phyloP scores from a whole-genome alignment of 2,329 filamentous ascomycete species.

The Cladobotryum mycophilum region DNA sequence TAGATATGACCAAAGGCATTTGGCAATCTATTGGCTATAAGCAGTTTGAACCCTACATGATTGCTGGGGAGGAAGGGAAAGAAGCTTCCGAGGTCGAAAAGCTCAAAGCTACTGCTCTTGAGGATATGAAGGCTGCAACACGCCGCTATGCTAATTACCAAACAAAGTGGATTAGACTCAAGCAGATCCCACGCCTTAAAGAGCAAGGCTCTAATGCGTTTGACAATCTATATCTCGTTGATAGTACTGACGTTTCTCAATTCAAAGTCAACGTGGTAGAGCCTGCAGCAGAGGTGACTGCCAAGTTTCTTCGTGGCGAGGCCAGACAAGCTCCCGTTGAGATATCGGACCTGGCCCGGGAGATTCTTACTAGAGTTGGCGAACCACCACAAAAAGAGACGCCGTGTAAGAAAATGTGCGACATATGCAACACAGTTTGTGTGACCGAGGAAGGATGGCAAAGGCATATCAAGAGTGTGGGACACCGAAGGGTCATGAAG shows the following conservation, averaged over 20 bases:
- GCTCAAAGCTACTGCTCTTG: conserved; percentile 55
- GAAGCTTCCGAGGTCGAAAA: conserved; percentile 39
- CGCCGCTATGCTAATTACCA: conserved; percentile 84
- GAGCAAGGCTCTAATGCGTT: conserved; percentile 45
- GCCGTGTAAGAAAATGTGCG: conserved; percentile 58
- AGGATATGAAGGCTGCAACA: conserved; percentile 75
- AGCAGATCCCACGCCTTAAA: conserved; percentile 64
- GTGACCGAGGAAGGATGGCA: conserved; percentile 47
- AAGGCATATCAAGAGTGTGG: conserved; percentile 31
- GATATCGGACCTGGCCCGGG: conserved; percentile 42
- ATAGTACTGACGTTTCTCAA: conserved; percentile 61
- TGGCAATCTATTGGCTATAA: conserved; percentile 98
- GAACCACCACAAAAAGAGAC: conserved; percentile 45
- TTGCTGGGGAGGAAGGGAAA: conserved; percentile 32
- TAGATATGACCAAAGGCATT: conserved; percentile 77
- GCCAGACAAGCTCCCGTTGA: conserved; percentile 45
- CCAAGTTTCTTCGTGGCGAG: conserved; percentile 54
- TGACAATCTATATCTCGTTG: conserved; percentile 66
- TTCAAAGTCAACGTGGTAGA: conserved; percentile 61
- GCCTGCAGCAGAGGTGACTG: conserved; percentile 57
- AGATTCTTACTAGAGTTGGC: conserved; percentile 48
- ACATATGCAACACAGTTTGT: conserved; percentile 61
- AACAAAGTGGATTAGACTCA: conserved; percentile 78
- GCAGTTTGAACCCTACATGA: conserved; percentile 71
- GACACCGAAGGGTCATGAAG: conserved; percentile 28